Base-by-base conservation (phyloP, 2,329 filamentous ascomycete species). In the Colletotrichum caudatum region DNA sequence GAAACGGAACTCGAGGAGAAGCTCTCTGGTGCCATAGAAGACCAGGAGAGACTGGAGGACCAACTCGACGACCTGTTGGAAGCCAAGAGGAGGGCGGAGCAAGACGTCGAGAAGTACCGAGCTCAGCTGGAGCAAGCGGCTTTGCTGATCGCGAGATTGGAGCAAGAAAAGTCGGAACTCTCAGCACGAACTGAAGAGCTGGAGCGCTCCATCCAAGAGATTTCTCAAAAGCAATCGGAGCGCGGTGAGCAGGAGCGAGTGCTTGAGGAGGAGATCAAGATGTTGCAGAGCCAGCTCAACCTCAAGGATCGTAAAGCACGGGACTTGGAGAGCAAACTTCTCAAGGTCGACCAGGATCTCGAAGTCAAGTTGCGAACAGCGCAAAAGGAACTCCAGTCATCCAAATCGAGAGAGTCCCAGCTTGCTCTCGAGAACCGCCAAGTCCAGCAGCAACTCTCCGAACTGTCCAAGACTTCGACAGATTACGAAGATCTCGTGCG, bases 401-500 rank as follows among this genome's bases (percentile, higher is more conserved):
- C 91, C 39, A 94, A 91, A 78, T 87, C 90, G 70, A 91, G 94
- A 74, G 91, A 97, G 76, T 90, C 92, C 64, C 91, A 94, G 26
- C 87, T 98, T 1, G 81, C 90, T 2, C 90, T 92, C 6, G 95
- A 99, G 78, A 97, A 97, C 75, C 89, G 90, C 16, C 90, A 93
- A 56, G 89, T 97, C 58, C 92, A 97, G 65, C 90, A 94, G 76
- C 94, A 98, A 77, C 90, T 99, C 64, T 89, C 93, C 0, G 91
- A 97, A 75, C 85, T 99, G 23, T 96, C 96, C 0, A 91, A 94
- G 60, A 98, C 95, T 0, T 97, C 95, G 0, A 97, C 94, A 0
- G 94, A 95, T 78, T 98, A 97, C 75, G 96, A 99, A 81, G 95
- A 98, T 76, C 88, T 98, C 54, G 92, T 99, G 33, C 89, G 94